These are phyloP conservation scores for Phellopilus nigrolimitatus DNA, from an alignment of 1,284 basidiomycete species.

Conservation along the genomic window DNA sequence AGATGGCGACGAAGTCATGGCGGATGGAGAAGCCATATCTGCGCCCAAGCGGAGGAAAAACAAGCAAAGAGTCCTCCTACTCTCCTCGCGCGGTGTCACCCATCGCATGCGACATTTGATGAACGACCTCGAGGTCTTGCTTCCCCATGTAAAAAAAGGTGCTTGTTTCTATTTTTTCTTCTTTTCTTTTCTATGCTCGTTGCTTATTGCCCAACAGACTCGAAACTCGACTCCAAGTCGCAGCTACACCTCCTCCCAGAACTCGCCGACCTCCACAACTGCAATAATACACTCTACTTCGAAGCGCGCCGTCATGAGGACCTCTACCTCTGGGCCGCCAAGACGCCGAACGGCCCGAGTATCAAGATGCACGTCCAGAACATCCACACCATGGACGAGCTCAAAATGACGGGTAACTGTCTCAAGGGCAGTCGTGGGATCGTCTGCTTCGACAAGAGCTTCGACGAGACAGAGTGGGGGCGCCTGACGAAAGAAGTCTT, in stretches of 20 bases:
- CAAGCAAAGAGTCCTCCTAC: constrained; percentile 84
- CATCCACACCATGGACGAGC: constrained; percentile 99
- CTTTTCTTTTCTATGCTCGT: no score
- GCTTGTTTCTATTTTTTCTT: constrained; percentile 26
- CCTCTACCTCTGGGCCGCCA: constrained; percentile 94
- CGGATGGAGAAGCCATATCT: constrained; percentile 25
- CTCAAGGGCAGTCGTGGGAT: constrained; percentile 93
- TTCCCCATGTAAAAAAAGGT: constrained; percentile 99
- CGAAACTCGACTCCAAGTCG: constrained; percentile 96
- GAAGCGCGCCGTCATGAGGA: constrained; percentile 96
- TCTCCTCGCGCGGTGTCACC: constrained; percentile 93
- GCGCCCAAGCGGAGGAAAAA: constrained; percentile 62
- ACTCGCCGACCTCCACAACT: constrained; percentile 96
- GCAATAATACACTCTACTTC: constrained; percentile 97
- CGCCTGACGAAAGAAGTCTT: constrained; percentile 92
- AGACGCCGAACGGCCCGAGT: constrained; percentile 96
- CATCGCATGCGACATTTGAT: constrained; percentile 97
- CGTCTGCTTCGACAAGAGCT: constrained; percentile 88
- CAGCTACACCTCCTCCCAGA: constrained; percentile 93
- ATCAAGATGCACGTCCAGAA: constrained; percentile 99
- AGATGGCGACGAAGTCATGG: constrained; percentile 41
- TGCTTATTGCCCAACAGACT: constrained; percentile 50
- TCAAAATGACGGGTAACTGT: constrained; percentile 99
- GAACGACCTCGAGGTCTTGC: constrained; percentile 85
- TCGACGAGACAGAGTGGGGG: constrained; percentile 89